Evolutionary conservation across 495 filamentous ascomycete genomes (phyloP).

Genomic region (Neurospora pannonica): DNA sequence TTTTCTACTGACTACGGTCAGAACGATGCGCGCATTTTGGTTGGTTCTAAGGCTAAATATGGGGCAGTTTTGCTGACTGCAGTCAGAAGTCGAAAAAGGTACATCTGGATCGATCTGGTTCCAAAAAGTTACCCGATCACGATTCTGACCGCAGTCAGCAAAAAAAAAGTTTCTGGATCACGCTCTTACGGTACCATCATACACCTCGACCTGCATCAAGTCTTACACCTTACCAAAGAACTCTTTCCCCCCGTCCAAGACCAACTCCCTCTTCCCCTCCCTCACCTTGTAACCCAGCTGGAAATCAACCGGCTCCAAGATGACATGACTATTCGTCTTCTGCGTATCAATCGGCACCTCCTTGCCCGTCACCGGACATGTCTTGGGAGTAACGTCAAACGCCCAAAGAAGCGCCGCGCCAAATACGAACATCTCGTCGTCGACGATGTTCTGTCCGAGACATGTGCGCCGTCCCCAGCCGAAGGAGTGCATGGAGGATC

Average conservation of each 20-base stretch:
- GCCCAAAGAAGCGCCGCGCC: slow-evolving; percentile 40
- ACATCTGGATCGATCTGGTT: too few relatives aligned
- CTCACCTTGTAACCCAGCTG: slow-evolving; percentile 31
- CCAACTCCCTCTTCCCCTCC: slow-evolving; percentile 18
- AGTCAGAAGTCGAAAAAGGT: too few relatives aligned
- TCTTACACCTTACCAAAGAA: slow-evolving; percentile 19
- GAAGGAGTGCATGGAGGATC: slow-evolving; percentile 41
- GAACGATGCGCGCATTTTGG: too few relatives aligned
- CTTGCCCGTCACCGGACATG: slow-evolving; percentile 30
- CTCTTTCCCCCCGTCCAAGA: slow-evolving; percentile 26
- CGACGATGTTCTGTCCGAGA: slow-evolving; percentile 52
- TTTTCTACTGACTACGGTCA: too few relatives aligned
- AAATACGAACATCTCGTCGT: slow-evolving; percentile 43
- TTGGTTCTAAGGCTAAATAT: too few relatives aligned
- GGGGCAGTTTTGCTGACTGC: too few relatives aligned
- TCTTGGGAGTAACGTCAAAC: slow-evolving; percentile 37
- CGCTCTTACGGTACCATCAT: not conserved
- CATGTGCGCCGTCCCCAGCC: slow-evolving; percentile 58
- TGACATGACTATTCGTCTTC: slow-evolving; percentile 40
- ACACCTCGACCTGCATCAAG: not conserved
- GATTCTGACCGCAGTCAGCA: too few relatives aligned
- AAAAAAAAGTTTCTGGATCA: too few relatives aligned
- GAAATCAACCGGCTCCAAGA: slow-evolving; percentile 35
- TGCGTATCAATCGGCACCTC: slow-evolving; percentile 40
- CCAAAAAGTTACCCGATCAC: too few relatives aligned